phyloP scores from a whole-genome alignment of 176 grass and related monocot species.

The Musa schizocarpa region DNA sequence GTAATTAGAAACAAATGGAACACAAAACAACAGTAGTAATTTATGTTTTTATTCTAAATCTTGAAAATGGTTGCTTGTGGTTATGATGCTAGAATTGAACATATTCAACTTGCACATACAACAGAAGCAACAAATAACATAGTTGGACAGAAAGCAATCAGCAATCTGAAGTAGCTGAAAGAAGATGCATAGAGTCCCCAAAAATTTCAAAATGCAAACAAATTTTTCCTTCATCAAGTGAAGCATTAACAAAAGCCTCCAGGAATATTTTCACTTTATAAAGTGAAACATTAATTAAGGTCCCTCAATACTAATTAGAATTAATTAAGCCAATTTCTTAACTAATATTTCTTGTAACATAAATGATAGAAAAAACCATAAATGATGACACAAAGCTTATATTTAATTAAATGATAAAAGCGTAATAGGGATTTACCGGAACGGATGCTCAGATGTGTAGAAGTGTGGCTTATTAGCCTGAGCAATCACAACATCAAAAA shows the following conservation, averaged over 20 bases:
- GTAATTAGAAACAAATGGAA: background rate
- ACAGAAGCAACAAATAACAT: no score
- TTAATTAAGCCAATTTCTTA: background rate
- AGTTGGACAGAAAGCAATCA: background rate
- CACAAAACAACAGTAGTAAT: background rate
- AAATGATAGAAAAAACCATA: no score
- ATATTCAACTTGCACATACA: no score
- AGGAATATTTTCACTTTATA: no score
- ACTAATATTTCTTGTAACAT: background rate
- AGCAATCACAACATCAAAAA: slow-evolving; percentile 98
- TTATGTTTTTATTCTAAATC: background rate
- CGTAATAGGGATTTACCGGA: slow-evolving; percentile 39
- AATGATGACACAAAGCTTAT: background rate
- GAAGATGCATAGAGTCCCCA: no score
- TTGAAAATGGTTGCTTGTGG: no score
- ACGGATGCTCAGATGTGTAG: slow-evolving; percentile 90
- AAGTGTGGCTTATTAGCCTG: slow-evolving; percentile 90
- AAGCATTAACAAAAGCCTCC: background rate
- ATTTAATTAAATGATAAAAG: background rate
- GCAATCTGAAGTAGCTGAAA: background rate
- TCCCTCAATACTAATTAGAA: no score
- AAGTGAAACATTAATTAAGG: no score
- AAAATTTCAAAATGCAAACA: background rate
- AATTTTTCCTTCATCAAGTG: background rate
- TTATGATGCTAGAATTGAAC: no score